Percentiles rank a stretch among this genome's conserved stretches.
Evolutionary conservation across 352 stramenopile species (phyloP).

Genomic region (Blastocystis sp.): DNA sequence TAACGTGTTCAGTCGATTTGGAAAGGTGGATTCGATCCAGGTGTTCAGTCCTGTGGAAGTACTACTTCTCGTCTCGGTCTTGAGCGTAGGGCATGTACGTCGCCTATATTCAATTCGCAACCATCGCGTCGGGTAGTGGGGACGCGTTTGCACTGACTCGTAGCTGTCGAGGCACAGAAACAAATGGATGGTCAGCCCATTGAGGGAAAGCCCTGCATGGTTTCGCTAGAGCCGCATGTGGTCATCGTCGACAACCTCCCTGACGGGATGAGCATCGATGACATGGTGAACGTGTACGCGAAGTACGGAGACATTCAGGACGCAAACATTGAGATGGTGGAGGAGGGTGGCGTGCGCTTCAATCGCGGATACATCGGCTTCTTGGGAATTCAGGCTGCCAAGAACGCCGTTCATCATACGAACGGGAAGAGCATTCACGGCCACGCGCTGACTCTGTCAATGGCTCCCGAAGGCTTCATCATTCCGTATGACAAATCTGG

Average conservation of each 20-base stretch:
- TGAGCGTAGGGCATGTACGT: neutral
- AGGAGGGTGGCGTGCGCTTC: neutral
- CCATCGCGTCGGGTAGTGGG: neutral
- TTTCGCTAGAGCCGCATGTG: neutral
- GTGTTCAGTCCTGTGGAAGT: neutral
- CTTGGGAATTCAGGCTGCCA: neutral
- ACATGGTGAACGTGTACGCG: neutral
- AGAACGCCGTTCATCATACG: neutral
- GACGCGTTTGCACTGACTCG: neutral
- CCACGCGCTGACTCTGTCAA: neutral
- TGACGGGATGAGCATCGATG: neutral
- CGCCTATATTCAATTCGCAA: neutral
- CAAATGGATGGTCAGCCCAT: neutral
- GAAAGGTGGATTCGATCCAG: neutral
- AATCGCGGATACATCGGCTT: neutral
- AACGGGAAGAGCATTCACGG: neutral
- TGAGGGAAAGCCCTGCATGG: neutral
- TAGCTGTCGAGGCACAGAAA: neutral
- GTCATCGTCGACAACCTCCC: neutral
- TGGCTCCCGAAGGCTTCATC: neutral
- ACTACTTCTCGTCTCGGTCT: neutral
- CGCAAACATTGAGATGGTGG: neutral
- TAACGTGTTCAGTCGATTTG: neutral
- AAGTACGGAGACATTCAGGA: neutral
- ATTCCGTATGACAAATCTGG: no score